Base-by-base conservation (phyloP, 768 basidiomycete genomes). In the Tulasnella sp. region DNA sequence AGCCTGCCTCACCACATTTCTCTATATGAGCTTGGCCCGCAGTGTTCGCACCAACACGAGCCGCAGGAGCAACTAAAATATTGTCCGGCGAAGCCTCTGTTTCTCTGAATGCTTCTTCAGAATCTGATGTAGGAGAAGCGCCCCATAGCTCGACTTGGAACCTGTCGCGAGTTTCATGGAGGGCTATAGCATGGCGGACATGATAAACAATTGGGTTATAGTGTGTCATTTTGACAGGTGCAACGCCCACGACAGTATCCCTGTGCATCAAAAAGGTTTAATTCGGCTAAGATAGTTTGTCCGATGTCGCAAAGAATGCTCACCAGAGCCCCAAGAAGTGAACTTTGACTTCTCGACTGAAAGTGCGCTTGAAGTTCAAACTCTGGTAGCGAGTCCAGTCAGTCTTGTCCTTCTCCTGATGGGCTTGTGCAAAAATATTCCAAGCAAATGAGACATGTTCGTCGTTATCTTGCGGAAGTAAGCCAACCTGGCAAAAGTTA, bases 271-370 rank as follows among this genome's bases (percentile, higher is more conserved):
- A 8, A 34, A 9, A 28, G n/a, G n/a, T n/a, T n/a, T n/a, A n/a
- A n/a, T n/a, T 9, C 13, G 10, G 34, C 9, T 33, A 9, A 35
- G n/a, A 20, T 27, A 8, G 16, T 3, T 8, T 22, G 19, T 13
- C 8, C 8, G 7, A 3, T 24, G 12, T 9, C 8, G 3, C 10
- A 27, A 10, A 3, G 12, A 7, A 4, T 28, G 24, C 70, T 52
- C 58, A 83, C 83, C 83, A 88, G 41, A 84, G 77, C 1, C 86
- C 86, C 41, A 90, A 63, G 48, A 88, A 88, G 12, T 86, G 80
- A 15, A 88, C 70, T 16, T 70, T 66, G 5, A 87, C 80, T 20
- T 48, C 33, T 29, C 69, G 73, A 46, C 76, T 81, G 61, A 83
- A 89, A 0, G 79, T 81, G 55, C 69, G 61, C 65, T 86, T 88